phyloP scores from a whole-genome alignment of 805 yeast species.

The Schwanniomyces polymorphus region DNA sequence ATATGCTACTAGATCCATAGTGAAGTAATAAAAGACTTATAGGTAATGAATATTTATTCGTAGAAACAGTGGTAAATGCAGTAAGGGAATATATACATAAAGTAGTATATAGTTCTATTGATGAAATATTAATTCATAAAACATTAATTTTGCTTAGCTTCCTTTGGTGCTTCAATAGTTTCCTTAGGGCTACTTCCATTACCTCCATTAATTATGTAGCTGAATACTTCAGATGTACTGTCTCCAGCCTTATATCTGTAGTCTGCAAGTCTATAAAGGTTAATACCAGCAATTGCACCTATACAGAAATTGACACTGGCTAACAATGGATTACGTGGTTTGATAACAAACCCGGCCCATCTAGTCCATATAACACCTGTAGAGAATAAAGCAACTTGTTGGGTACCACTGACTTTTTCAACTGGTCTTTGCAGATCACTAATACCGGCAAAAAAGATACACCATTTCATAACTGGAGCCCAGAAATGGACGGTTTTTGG shows the following conservation, averaged over 20 bases:
- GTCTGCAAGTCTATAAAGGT: constrained; percentile 66
- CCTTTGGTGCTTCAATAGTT: not conserved
- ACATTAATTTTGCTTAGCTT: not conserved
- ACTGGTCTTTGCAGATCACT: constrained; percentile 88
- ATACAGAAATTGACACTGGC: constrained; percentile 95
- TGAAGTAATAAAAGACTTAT: not conserved
- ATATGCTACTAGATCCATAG: constrained; percentile 10
- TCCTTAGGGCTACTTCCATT: constrained; percentile 4
- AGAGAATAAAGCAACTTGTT: constrained; percentile 79
- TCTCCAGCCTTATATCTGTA: constrained; percentile 72
- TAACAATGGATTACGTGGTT: constrained; percentile 80
- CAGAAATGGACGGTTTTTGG: constrained; percentile 98
- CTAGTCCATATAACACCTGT: constrained; percentile 98
- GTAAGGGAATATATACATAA: not conserved
- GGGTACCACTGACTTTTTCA: constrained; percentile 87
- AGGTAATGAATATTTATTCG: constrained; percentile 2
- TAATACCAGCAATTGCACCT: constrained; percentile 86
- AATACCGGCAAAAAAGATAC: constrained; percentile 87
- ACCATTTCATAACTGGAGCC: constrained; percentile 76
- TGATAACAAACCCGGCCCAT: constrained; percentile 89
- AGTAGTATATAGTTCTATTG: not conserved
- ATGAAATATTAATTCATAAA: not conserved
- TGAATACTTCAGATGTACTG: constrained; percentile 50
- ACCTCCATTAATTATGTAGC: constrained; percentile 59
- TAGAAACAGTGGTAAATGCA: constrained; percentile 1